Conservation (phyloP, 345 rosid species). For the Eucalyptus sideroxylon region DNA sequence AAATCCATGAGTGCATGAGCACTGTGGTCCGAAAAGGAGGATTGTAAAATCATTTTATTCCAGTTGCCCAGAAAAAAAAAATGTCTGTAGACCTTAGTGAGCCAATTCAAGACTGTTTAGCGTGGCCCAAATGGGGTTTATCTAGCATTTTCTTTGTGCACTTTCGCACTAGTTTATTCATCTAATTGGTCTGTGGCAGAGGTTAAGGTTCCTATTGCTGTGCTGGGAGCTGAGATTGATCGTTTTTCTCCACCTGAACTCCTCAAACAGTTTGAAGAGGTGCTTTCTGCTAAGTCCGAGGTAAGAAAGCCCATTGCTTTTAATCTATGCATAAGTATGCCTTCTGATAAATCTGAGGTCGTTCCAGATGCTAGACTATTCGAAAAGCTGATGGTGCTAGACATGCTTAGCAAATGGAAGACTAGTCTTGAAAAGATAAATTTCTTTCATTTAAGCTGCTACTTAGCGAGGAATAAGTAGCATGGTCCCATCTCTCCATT, state of each 20-base stretch:
- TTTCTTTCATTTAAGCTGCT: background rate
- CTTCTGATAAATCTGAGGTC: background rate
- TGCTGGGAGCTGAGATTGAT: conserved; percentile 31
- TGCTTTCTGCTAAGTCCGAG: conserved; percentile 11
- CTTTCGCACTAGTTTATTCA: background rate
- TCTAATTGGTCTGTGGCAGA: conserved; percentile 1
- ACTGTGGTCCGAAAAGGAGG: background rate
- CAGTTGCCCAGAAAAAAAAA: background rate
- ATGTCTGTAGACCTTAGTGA: background rate
- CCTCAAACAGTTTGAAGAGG: conserved; percentile 25
- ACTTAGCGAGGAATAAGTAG: background rate
- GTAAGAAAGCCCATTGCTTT: background rate
- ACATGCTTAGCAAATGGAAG: background rate
- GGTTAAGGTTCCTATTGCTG: conserved; percentile 17
- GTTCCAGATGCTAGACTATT: background rate
- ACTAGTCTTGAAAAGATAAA: background rate
- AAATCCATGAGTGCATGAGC: background rate
- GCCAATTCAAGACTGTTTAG: background rate
- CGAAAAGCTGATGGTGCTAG: background rate
- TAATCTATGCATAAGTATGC: background rate
- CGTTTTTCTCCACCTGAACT: conserved; percentile 21
- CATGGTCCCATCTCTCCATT: background rate
- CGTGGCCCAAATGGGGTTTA: background rate
- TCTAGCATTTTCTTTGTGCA: background rate
- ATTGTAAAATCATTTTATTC: no score